phyloP scores from a whole-genome alignment of 2,329 filamentous ascomycete species.

The Colletotrichum sp. region DNA sequence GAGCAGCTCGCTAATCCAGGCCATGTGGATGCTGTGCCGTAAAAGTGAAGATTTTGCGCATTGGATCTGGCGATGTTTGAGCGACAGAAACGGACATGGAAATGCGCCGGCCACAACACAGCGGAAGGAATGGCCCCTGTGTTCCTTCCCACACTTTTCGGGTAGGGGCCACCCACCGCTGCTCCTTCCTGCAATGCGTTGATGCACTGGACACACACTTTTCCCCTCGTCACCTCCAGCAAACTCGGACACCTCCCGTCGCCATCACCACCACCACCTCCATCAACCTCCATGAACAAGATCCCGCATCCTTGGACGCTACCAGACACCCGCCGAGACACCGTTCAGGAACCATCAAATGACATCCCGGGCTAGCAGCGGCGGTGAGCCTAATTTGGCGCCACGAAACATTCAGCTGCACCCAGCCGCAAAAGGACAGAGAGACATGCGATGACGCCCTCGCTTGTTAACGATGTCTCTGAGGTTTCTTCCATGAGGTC shows the following conservation, averaged over 20 bases:
- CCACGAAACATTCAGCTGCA: not conserved
- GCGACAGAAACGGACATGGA: not conserved
- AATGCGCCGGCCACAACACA: not conserved
- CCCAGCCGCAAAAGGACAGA: not conserved
- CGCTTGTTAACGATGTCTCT: not conserved
- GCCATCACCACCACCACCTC: not conserved
- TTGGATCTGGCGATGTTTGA: not conserved
- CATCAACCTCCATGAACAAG: not conserved
- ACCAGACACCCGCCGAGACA: not conserved
- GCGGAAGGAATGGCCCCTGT: not conserved
- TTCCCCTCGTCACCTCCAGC: not conserved
- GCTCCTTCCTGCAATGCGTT: not conserved
- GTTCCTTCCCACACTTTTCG: not conserved
- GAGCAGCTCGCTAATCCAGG: not conserved
- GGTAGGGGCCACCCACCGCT: not conserved
- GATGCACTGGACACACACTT: not conserved
- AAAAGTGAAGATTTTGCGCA: not conserved
- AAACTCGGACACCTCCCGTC: not conserved
- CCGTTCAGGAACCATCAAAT: not conserved
- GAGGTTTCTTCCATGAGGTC: not conserved
- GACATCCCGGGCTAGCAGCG: not conserved
- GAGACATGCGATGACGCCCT: not conserved
- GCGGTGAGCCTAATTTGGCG: not conserved
- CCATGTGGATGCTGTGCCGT: not conserved
- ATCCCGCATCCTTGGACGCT: not conserved